A percentile compares a stretch with the other conserved stretches of the same genome.
Evolutionary conservation across 129 eudicot species (phyloP).

Genomic region (Flaveria robusta): DNA sequence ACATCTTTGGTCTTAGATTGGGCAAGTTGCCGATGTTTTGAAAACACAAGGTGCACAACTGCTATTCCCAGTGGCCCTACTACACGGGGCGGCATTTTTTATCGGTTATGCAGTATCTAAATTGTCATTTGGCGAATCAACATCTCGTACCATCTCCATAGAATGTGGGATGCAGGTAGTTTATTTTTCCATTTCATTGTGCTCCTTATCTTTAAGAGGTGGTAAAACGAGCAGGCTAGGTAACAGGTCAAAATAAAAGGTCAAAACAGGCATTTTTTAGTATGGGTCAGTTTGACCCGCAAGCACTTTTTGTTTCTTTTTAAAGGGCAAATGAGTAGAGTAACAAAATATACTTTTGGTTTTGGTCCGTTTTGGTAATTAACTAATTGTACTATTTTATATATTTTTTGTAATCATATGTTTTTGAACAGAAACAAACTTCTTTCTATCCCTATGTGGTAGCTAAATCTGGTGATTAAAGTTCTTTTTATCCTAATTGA

Average conservation of each 20-base stretch:
- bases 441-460: not conserved
- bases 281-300: not conserved
- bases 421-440: not conserved
- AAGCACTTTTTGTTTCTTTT: not conserved
- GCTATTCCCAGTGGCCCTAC: conserved; percentile 72
- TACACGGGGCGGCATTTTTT: conserved; percentile 90
- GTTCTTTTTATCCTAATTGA: no score
- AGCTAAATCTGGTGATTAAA: not conserved
- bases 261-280: not conserved
- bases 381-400: not conserved
- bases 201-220: conserved; percentile 3
- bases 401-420: not conserved
- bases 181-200: conserved; percentile 1
- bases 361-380: not conserved
- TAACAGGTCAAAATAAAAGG: not conserved
- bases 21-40: conserved; percentile 94
- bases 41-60: conserved; percentile 88
- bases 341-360: not conserved
- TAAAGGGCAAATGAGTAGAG: not conserved
- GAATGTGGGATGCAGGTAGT: conserved; percentile 99
- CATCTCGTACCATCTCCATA: conserved; percentile 96
- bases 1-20: conserved; percentile 54
- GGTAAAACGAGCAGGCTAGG: not conserved
- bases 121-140: conserved; percentile 92
- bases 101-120: conserved; percentile 85